Base-by-base conservation (phyloP, 1,139 yeast genomes). In the Protomyces inouyei region DNA sequence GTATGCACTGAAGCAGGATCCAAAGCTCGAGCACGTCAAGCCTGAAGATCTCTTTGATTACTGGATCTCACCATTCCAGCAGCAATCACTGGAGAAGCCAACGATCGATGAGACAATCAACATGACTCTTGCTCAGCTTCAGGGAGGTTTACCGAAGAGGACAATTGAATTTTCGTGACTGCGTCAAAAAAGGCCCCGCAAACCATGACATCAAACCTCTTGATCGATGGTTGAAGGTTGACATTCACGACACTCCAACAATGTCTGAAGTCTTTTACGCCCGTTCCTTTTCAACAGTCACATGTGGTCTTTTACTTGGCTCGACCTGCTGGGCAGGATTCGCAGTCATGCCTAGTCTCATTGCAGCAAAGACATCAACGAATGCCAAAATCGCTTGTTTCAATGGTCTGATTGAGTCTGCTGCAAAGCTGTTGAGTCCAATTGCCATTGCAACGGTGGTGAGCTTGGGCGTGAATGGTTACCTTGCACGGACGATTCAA, bases 31-130 rank as follows among this genome's bases (percentile, higher is more conserved):
- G 35, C 64, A 65, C n/a, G 51, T 43, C 52, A 56, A 52, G 40
- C 64, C 64, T 32, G 61, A 54, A 32, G 64, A 52, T 25, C 60
- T 65, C n/a, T 65, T 65, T 52, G 67, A 65, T 45, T 35, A 45
- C n/a, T 65, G 67, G 67, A 53, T 57, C 53, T 57, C 66, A 52
- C 52, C 53, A 10, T 59, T 56, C 43, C 64, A 64, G 5, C 55
- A 46, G 40, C 67, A 64, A 32, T 63, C 68, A 4, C 23, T 61
- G 9, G 18, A 67, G 9, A 57, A 64, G 3, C 52, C 57, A 28
- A 32, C 68, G 12, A 52, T 64, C 4, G 67, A 65, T 35, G 67
- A 65, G 52, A 67, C 67, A 3, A 40, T 65, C 25, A 23, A 45
- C 25, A 65, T 65, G 32, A 63, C 67, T 3, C 59, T 65, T 12